Evolutionary conservation across 768 basidiomycete genomes (phyloP).

Genomic region (Pleurotus tuoliensis): DNA sequence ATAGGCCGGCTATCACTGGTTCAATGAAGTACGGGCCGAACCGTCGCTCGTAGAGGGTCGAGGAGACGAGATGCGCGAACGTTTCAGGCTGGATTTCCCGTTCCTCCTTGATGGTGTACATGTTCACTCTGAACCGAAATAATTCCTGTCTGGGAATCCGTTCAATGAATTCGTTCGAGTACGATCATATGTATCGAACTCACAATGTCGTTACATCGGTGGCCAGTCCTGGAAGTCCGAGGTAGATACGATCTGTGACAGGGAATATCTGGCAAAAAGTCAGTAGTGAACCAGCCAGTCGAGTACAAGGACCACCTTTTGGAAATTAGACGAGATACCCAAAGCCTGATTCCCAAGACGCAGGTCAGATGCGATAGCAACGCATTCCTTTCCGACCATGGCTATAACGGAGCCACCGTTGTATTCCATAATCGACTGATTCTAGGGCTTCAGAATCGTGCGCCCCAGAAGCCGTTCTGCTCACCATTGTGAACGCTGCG

Average conservation of each 20-base stretch:
- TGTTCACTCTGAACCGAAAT: conserved; percentile 92
- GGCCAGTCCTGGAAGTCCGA: conserved; percentile 89
- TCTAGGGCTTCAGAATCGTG: no score
- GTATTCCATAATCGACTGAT: conserved; percentile 85
- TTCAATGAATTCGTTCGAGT: conserved; percentile 10
- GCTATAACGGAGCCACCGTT: conserved; percentile 99
- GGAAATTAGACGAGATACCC: conserved; percentile 87
- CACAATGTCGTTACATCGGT: conserved; percentile 93
- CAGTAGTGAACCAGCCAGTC: conserved; percentile 12
- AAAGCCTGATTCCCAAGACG: conserved; percentile 86
- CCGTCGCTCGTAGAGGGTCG: conserved; percentile 91
- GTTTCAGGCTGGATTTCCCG: conserved; percentile 95
- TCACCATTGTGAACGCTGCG: conserved; percentile 35
- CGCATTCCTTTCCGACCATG: conserved; percentile 99
- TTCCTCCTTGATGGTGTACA: conserved; percentile 99
- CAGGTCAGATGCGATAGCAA: conserved; percentile 95
- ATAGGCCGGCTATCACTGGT: conserved; percentile 92
- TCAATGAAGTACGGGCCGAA: conserved; percentile 97
- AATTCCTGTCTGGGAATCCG: conserved; percentile 67
- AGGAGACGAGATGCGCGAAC: conserved; percentile 92
- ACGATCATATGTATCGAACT: conserved; percentile 19
- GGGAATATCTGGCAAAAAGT: conserved; percentile 73
- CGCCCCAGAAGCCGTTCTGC: conserved; percentile 6
- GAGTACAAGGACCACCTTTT: conserved; percentile 62
- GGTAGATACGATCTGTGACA: conserved; percentile 85